Percentiles rank a stretch among this genome's conserved stretches.
phyloP scores from a whole-genome alignment of 768 basidiomycete genomes.

The Tulasnella sp. region DNA sequence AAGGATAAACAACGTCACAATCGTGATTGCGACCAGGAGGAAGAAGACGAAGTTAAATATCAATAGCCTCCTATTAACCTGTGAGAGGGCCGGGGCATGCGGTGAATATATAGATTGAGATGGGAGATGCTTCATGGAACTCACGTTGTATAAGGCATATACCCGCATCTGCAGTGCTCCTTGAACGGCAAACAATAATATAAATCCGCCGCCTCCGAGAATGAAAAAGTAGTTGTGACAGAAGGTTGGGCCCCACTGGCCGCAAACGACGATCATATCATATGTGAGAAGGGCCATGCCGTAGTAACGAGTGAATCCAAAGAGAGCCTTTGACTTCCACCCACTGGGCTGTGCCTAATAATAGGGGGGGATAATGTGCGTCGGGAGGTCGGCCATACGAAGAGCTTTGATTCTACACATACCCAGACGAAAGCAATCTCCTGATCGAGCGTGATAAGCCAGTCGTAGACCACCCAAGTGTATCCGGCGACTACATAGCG shows the following conservation, averaged over 20 bases:
- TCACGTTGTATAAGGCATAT: neutral
- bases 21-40: neutral
- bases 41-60: neutral
- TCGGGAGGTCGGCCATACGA: neutral
- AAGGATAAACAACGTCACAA: neutral
- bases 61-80: neutral
- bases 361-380: too few species aligned
- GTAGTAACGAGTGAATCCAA: constrained; percentile 2
- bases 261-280: neutral
- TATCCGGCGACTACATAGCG: neutral
- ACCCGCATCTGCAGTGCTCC: constrained; percentile 1
- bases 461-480: constrained; percentile 6
- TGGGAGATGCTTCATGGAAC: neutral
- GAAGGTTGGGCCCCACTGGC: neutral
- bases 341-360: neutral
- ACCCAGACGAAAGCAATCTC: constrained; percentile 11
- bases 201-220: neutral
- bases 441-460: constrained; percentile 1
- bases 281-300: neutral
- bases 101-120: neutral
- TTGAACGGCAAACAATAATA: constrained; percentile 1
- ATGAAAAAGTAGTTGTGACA: constrained; percentile 9
- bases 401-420: neutral
- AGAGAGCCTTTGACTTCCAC: neutral
- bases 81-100: neutral